Evolutionary conservation across 352 stramenopile species (phyloP).

Genomic region (Phytophthora brassicae): DNA sequence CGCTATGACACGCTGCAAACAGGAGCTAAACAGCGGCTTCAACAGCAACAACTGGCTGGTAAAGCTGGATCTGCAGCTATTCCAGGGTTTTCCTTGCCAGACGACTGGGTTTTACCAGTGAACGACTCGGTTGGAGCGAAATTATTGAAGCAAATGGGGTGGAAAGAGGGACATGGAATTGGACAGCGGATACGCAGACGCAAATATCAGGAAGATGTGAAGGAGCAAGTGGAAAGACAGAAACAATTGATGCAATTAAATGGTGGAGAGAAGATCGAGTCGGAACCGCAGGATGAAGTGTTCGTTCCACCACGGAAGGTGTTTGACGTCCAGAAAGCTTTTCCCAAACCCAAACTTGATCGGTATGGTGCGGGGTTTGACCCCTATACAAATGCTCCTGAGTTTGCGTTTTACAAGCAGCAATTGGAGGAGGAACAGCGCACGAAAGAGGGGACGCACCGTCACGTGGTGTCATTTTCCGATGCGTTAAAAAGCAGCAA

Average conservation of each 20-base stretch:
- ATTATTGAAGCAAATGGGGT: constrained; percentile 88
- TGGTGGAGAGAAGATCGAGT: constrained; percentile 3
- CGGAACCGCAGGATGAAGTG: constrained; percentile 29
- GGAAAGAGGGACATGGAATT: constrained; percentile 90
- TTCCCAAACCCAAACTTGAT: constrained; percentile 74
- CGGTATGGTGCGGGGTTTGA: constrained; percentile 80
- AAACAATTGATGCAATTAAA: constrained; percentile 14
- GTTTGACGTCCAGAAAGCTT: constrained; percentile 50
- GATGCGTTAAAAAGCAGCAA: constrained; percentile 55
- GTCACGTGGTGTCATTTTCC: constrained; percentile 72
- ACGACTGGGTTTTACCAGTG: constrained; percentile 72
- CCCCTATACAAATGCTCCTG: constrained; percentile 68
- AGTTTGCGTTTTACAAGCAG: constrained; percentile 66
- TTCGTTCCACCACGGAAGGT: constrained; percentile 61
- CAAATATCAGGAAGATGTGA: constrained; percentile 35
- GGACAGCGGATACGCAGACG: constrained; percentile 61
- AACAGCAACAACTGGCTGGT: constrained; percentile 22
- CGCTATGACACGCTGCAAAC: constrained; percentile 64
- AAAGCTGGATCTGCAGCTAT: constrained; percentile 16
- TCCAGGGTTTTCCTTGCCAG: constrained; percentile 52
- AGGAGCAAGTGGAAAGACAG: background rate
- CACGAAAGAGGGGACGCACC: constrained; percentile 26
- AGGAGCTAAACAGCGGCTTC: constrained; percentile 33
- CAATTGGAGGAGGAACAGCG: constrained; percentile 29
- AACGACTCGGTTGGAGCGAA: constrained; percentile 83